Evolutionary conservation across 2,329 filamentous ascomycete genomes (phyloP).

Genomic region (Sclerotinia trifoliorum): DNA sequence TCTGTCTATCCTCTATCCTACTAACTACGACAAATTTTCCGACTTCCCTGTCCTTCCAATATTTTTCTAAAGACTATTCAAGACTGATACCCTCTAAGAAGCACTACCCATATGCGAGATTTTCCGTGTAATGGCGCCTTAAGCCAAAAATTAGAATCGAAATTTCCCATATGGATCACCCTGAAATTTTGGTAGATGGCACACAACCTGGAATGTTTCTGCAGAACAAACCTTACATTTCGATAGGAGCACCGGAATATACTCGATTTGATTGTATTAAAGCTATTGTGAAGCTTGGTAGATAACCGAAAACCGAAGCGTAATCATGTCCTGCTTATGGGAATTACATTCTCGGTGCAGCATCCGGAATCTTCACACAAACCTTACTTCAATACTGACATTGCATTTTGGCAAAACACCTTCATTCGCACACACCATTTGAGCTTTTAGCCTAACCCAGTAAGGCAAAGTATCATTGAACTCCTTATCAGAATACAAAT

Average conservation of each 20-base stretch:
- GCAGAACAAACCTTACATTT: background rate
- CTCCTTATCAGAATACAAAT: background rate
- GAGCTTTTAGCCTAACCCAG: background rate
- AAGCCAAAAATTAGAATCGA: background rate
- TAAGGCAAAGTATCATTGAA: background rate
- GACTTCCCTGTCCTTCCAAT: background rate
- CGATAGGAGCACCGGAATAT: constrained; percentile 9
- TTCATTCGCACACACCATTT: background rate
- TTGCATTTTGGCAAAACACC: background rate
- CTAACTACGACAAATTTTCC: background rate
- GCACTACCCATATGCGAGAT: background rate
- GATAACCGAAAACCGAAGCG: background rate
- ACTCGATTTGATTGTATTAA: background rate
- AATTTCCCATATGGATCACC: background rate
- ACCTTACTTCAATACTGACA: background rate
- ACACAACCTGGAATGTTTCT: background rate
- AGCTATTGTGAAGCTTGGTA: background rate
- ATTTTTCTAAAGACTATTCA: background rate
- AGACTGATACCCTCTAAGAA: background rate
- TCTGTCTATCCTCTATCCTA: background rate
- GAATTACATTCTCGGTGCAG: background rate
- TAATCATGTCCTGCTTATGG: background rate
- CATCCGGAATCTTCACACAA: background rate
- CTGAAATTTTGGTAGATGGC: background rate
- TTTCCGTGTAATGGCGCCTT: background rate